Conservation (phyloP, 2,329 filamentous ascomycete species). For the Paraconiothyrium brasiliense region DNA sequence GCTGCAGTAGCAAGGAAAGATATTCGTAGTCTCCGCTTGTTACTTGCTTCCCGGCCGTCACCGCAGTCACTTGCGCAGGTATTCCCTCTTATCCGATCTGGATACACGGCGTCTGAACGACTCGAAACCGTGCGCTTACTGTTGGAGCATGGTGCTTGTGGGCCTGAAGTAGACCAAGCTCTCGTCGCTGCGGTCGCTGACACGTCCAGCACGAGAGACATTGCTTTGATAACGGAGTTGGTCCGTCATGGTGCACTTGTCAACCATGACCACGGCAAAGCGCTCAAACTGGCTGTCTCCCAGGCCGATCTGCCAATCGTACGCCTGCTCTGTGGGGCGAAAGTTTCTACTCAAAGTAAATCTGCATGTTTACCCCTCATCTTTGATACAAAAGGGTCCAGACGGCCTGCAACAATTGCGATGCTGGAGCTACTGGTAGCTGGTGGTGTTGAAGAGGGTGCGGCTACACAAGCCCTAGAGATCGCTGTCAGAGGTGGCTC, state of each 20-base stretch:
- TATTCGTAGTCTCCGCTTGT: conserved; percentile 27
- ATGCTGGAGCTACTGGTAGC: conserved; percentile 42
- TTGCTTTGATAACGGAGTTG: conserved; percentile 37
- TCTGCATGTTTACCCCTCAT: conserved; percentile 41
- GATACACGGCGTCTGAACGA: conserved; percentile 33
- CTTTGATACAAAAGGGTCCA: conserved; percentile 35
- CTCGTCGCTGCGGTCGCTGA: conserved; percentile 41
- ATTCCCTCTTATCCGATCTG: conserved; percentile 33
- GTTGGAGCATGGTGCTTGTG: conserved; percentile 38
- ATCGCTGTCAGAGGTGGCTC: conserved; percentile 41
- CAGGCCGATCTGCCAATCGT: conserved; percentile 41
- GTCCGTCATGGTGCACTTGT: conserved; percentile 36
- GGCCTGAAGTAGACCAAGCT: conserved; percentile 40
- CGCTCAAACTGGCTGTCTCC: conserved; percentile 33
- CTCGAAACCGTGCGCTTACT: conserved; percentile 33
- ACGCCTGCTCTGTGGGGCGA: conserved; percentile 36
- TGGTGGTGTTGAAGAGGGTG: conserved; percentile 34
- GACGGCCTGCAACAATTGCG: conserved; percentile 32
- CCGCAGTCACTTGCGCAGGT: conserved; percentile 33
- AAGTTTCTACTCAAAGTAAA: conserved; percentile 29
- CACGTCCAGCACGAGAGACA: conserved; percentile 34
- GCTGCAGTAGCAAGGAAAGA: conserved; percentile 38
- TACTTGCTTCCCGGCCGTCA: conserved; percentile 34
- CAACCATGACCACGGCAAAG: conserved; percentile 36
- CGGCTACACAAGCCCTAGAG: conserved; percentile 34